Evolutionary conservation across 2,329 filamentous ascomycete genomes (phyloP), one percentile per base, ranked within the genome.

Genomic region (Phialophora expanda): DNA sequence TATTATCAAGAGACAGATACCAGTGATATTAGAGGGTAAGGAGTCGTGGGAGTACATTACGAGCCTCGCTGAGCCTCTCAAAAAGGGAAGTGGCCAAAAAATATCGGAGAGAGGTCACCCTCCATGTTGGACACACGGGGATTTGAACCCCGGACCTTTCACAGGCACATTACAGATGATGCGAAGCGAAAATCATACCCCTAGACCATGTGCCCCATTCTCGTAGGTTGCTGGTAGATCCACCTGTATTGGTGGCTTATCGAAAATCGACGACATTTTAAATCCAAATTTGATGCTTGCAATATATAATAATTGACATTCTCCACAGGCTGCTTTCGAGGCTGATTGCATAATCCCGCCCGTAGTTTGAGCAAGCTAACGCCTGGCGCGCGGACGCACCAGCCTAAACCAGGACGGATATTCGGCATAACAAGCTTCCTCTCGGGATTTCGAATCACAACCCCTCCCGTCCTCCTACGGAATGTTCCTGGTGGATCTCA

Each of bases 71-170:
- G n/a, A n/a, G n/a, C n/a, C n/a, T n/a, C n/a, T n/a, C n/a, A n/a
- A n/a, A n/a, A n/a, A n/a, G n/a, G n/a, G n/a, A n/a, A n/a, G n/a
- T n/a, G n/a, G n/a, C n/a, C n/a, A n/a, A n/a, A n/a, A n/a, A n/a
- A n/a, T n/a, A n/a, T n/a, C n/a, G n/a, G n/a, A n/a, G n/a, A n/a
- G n/a, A n/a, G n/a, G n/a, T n/a, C n/a, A n/a, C n/a, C n/a, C n/a
- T n/a, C n/a, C n/a, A n/a, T n/a, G n/a, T n/a, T n/a, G n/a, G n/a
- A n/a, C n/a, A n/a, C n/a, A 24, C 24, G 3, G 24, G 24, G 24
- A 24, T 75, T 78, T 75, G 76, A 78, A 78, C 76, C 76, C 76
- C 71, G 71, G 76, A 78, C 76, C 76, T 76, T 76, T 76, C 76
- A 73, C 74, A 78, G 48, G 48, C 66, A 65, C 60, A 68, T 48